Base-by-base conservation (phyloP, 352 stramenopile species). In the Phytophthora sansomeana region DNA sequence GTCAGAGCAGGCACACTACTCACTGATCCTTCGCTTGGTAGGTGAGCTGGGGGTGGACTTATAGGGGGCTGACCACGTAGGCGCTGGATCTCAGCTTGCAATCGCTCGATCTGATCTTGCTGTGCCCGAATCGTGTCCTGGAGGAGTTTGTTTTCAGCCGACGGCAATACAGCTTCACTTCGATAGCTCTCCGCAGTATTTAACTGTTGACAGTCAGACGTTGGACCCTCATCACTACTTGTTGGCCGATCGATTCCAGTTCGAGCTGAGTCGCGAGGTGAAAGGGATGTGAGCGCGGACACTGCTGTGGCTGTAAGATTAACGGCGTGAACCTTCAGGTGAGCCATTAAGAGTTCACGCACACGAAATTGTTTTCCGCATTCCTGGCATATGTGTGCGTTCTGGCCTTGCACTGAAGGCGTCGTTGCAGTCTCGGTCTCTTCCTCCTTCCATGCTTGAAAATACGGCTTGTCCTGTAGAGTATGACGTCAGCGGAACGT, bases 71-170 rank as follows among this genome's bases (percentile, higher is more conserved):
- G 60, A 0, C 47, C 58, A 41, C 69, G 69, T 3, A 85, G 69
- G 29, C 74, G 66, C 36, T 73, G 51, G 3, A 85, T 51, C 42
- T 85, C 70, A 10, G 66, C 65, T 51, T 80, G 65, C 13, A 85
- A 69, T 19, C 48, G 57, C 16, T 78, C 67, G 44, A 87, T 86
- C 63, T 89, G 59, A 38, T 77, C 61, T 38, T 83, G 72, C 42
- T 89, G 77, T 16, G 71, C 61, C 46, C 69, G 69, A 49, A 86
- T 76, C 30, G 58, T 83, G 35, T 72, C 72, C 13, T 81, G 69
- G 35, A 85, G 58, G 19, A 58, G 39, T 36, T 43, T 55, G 48
- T 39, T 72, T n/a, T 69, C 51, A 58, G 61, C 44, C 14, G 42
- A 55, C 11, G 24, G 21, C 21, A 24, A 10, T 38, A 17, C n/a